phyloP scores from a whole-genome alignment of 2,329 filamentous ascomycete genomes.

The Ascomycota sp. region DNA sequence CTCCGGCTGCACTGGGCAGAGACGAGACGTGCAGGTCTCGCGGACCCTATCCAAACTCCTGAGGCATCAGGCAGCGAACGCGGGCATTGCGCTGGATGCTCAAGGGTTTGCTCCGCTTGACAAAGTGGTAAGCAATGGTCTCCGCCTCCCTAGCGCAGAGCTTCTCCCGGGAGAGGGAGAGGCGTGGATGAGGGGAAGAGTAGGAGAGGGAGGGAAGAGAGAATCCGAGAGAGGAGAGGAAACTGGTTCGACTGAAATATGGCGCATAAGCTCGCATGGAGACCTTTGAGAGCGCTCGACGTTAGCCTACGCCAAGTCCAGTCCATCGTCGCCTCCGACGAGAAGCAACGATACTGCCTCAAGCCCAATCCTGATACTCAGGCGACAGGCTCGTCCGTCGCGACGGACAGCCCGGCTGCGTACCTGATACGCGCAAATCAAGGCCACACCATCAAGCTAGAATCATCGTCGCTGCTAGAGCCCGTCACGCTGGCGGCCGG shows the following conservation, averaged over 20 bases:
- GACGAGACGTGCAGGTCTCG: conserved; percentile 28
- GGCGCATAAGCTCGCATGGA: conserved; percentile 26
- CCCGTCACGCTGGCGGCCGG: conserved; percentile 39
- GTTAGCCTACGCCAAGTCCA: conserved; percentile 59
- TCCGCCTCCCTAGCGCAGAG: no score
- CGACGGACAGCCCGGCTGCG: conserved; percentile 31
- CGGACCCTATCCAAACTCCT: conserved; percentile 32
- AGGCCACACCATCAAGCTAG: conserved; percentile 67
- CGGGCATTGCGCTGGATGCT: conserved; percentile 33
- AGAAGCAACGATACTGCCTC: conserved; percentile 81
- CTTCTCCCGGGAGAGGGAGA: no score
- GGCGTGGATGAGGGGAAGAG: no score
- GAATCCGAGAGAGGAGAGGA: not conserved
- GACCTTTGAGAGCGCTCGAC: conserved; percentile 43
- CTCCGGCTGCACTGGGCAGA: conserved; percentile 11
- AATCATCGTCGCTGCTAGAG: conserved; percentile 48
- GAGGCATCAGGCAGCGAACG: conserved; percentile 34
- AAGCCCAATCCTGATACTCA: conserved; percentile 27
- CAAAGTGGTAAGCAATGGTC: conserved; percentile 38
- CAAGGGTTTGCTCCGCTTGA: conserved; percentile 40
- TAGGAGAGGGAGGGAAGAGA: not conserved
- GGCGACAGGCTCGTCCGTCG: conserved; percentile 5
- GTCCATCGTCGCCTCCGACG: conserved; percentile 48
- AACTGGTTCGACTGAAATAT: conserved; percentile 1
- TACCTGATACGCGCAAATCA: conserved; percentile 91